Evolutionary conservation across 208 protist genomes (phyloP), one percentile per base, ranked within the genome.

Genomic region (Wallacemonas collosoma): DNA sequence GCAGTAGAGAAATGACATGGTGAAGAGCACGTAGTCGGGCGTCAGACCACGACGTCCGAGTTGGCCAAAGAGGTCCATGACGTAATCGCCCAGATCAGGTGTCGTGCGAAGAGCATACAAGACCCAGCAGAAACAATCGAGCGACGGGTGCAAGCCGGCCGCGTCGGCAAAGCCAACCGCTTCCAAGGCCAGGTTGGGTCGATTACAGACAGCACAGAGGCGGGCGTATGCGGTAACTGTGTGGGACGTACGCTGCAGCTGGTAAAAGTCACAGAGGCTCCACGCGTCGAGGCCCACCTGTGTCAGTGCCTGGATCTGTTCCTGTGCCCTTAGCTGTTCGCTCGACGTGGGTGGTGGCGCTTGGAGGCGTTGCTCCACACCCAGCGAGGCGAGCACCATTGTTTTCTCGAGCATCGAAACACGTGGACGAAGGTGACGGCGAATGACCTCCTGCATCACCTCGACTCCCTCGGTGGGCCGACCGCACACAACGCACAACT

Each of bases 201-300:
- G 51, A 2, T 68, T 65, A 44, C 75, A 62, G 56, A 87, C 81
- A 38, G 71, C 77, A 68, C 86, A 87, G 77, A 95, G 82, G 38
- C 89, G 86, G 76, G 94, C 83, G 73, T 94, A 93, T 36, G 89
- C 83, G 73, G 89, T 87, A 44, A 96, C 65, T 40, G 84, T 86
- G 4, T 51, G 60, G 3, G 75, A 77, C 58, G 65, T 87, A 55
- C 90, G 91, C 38, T 45, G 55, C 26, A 95, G 73, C 44, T 85
- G 68, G 73, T 93, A 97, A 74, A 97, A 95, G 72, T 97, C 93
- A 73, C 82, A 97, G 14, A 97, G 83, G 5, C 83, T 78, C 91
- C 93, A 97, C 51, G 83, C 68, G 47, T 97, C 93, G 54, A 90
- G 71, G 57, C 93, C 92, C n/a, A 65, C 73, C 62, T 82, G 72